phyloP scores from a whole-genome alignment of 2,329 filamentous ascomycete species.

The Alternaria infectoria region DNA sequence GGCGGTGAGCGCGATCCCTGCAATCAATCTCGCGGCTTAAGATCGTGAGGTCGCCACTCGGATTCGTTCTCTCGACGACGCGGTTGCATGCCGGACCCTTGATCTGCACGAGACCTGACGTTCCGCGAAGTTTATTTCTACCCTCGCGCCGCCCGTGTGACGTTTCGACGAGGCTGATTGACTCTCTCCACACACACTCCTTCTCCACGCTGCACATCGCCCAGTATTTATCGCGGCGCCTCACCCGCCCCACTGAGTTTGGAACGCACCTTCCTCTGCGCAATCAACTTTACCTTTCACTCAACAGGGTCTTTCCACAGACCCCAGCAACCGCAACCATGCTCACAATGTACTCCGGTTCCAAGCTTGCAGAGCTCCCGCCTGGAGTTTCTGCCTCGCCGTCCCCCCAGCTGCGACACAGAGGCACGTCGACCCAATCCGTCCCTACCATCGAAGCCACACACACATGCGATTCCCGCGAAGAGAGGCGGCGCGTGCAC shows the following conservation, averaged over 20 bases:
- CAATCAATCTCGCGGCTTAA: slow-evolving; percentile 24
- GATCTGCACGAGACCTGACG: background rate
- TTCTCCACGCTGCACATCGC: background rate
- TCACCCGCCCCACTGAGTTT: background rate
- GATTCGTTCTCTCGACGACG: background rate
- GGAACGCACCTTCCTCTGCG: background rate
- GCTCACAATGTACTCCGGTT: slow-evolving; percentile 35
- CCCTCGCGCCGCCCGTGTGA: slow-evolving; percentile 11
- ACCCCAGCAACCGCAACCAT: slow-evolving; percentile 20
- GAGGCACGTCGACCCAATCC: slow-evolving; percentile 20
- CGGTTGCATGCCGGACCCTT: slow-evolving; percentile 8
- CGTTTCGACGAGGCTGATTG: slow-evolving; percentile 1
- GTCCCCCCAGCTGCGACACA: slow-evolving; percentile 16
- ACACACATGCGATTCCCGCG: slow-evolving; percentile 34
- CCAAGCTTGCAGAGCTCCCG: slow-evolving; percentile 32
- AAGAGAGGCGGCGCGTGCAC: slow-evolving; percentile 59
- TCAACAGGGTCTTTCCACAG: slow-evolving; percentile 17
- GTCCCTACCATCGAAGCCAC: slow-evolving; percentile 18
- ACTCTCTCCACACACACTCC: background rate
- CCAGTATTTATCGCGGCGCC: background rate
- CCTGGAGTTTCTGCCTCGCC: slow-evolving; percentile 24
- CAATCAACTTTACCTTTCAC: background rate
- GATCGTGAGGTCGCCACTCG: slow-evolving; percentile 32
- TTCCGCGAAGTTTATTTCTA: background rate
- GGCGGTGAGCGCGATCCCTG: slow-evolving; percentile 21